A percentile compares a stretch with the other conserved stretches of the same genome.
phyloP scores from a whole-genome alignment of 2,329 filamentous ascomycete species.

The Sporothrix sp. region DNA sequence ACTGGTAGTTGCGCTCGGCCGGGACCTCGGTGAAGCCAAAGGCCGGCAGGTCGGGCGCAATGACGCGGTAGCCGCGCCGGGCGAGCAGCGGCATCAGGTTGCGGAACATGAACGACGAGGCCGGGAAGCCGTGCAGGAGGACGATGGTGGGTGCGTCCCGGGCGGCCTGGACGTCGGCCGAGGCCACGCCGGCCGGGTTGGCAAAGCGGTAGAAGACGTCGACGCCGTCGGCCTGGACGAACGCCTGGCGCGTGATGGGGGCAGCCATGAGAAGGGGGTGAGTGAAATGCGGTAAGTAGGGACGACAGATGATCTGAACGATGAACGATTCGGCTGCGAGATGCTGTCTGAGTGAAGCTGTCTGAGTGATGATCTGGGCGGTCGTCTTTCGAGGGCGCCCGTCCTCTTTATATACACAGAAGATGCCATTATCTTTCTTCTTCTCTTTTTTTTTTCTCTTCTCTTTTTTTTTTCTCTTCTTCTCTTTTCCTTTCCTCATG shows the following conservation, averaged over 20 bases:
- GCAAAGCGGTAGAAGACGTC: slow-evolving; percentile 33
- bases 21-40: slow-evolving; percentile 48
- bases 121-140: slow-evolving; percentile 37
- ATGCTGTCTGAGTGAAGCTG: background rate
- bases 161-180: background rate
- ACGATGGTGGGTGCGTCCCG: slow-evolving; percentile 28
- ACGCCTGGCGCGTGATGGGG: background rate
- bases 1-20: slow-evolving; percentile 31
- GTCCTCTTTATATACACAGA: too few species aligned
- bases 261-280: background rate
- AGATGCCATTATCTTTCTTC: too few species aligned
- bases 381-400: too few species aligned
- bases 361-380: background rate
- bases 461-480: background rate
- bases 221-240: slow-evolving; percentile 23
- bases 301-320: too few species aligned
- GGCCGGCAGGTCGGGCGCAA: slow-evolving; percentile 51
- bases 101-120: slow-evolving; percentile 35
- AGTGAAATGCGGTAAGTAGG: background rate
- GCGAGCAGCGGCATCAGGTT: slow-evolving; percentile 35
- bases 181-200: slow-evolving; percentile 12
- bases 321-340: too few species aligned
- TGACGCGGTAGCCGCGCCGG: slow-evolving; percentile 28
- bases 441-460: too few species aligned
- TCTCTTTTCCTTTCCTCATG: background rate